These are phyloP conservation scores for Graphilbum fragrans DNA, from an alignment of 2,329 filamentous ascomycete genomes.

Conservation along the genomic window DNA sequence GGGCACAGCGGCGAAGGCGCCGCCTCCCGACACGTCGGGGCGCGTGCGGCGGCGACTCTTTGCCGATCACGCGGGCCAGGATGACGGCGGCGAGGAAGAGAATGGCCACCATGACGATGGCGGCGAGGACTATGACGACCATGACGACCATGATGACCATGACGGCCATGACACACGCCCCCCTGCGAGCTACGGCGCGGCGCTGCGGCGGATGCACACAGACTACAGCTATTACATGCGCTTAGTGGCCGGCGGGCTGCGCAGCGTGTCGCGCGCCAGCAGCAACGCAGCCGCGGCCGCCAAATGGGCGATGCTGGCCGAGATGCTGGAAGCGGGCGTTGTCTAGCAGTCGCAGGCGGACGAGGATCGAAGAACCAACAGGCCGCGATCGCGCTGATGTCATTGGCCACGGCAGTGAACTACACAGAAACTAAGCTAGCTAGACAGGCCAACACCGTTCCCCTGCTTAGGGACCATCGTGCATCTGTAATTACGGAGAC, in stretches of 20 bases:
- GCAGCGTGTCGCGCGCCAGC: conserved; percentile 62
- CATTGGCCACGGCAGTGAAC: too few relatives aligned
- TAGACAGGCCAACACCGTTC: too few relatives aligned
- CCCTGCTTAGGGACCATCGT: too few relatives aligned
- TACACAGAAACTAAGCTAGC: too few relatives aligned
- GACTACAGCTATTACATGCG: conserved; percentile 54
- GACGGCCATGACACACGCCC: conserved; percentile 1
- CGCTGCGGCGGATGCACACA: conserved; percentile 42
- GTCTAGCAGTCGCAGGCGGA: background rate
- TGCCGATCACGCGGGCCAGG: background rate
- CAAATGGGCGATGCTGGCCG: conserved; percentile 71
- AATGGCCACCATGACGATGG: conserved; percentile 9
- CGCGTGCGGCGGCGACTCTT: conserved; percentile 3
- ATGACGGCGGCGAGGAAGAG: conserved; percentile 8
- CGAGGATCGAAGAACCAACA: too few relatives aligned
- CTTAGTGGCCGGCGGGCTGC: conserved; percentile 62
- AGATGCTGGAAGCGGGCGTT: conserved; percentile 54
- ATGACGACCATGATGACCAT: conserved; percentile 9
- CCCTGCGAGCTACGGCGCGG: conserved; percentile 34
- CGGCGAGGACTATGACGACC: conserved; percentile 10
- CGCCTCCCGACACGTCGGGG: conserved; percentile 8
- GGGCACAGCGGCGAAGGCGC: conserved; percentile 9
- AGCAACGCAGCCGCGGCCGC: conserved; percentile 39
- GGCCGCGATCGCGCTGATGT: too few relatives aligned
- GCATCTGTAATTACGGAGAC: too few relatives aligned